Base-by-base conservation (phyloP, 768 basidiomycete species). In the Hygrocybe punicea region DNA sequence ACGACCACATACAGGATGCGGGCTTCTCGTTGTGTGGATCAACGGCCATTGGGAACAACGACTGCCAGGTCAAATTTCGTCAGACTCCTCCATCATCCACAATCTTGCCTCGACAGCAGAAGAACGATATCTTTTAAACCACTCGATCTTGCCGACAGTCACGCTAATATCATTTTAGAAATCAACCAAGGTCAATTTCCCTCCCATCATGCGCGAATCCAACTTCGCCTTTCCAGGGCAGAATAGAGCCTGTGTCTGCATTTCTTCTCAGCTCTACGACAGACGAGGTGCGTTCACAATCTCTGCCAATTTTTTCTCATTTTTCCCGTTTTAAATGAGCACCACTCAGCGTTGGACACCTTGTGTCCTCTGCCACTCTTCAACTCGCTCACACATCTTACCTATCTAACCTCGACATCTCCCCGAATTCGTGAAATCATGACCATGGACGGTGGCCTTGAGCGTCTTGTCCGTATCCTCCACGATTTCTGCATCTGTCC, bases 401-500 rank as follows among this genome's bases (percentile, higher is more conserved):
- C 91, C 50, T 95, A 97, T 74, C 88, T 99, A 61, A 98, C 96
- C 7, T 93, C 93, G 1, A 98, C 97, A 6, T 97, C 95, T 0
- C 95, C 97, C 2, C 86, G 94, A 54, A 98, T 99, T 74, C 87
- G 96, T 57, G 97, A 99, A 74, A 98, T 97, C 64, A 91, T 99
- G 83, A 96, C 94, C 25, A 87, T 90, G 82, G 96, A 98, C 67
- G 97, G 97, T 47, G 97, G 97, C 1, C 84, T 99, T 16, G 97
- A 99, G 68, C 87, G 96, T 13, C 86, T 99, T 29, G 90, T 98
- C 13, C 84, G 90, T 56, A 92, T 99, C 60, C 79, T 96, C 9
- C 89, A 89, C 65, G 91, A 94, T 60, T 92, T 91, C 64, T 93
- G 92, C 70, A 72, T 91, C 21, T 85, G 81, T 60, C 91, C 91